phyloP scores from a whole-genome alignment of 164 flowering plant species.

The Vitis rupestris region DNA sequence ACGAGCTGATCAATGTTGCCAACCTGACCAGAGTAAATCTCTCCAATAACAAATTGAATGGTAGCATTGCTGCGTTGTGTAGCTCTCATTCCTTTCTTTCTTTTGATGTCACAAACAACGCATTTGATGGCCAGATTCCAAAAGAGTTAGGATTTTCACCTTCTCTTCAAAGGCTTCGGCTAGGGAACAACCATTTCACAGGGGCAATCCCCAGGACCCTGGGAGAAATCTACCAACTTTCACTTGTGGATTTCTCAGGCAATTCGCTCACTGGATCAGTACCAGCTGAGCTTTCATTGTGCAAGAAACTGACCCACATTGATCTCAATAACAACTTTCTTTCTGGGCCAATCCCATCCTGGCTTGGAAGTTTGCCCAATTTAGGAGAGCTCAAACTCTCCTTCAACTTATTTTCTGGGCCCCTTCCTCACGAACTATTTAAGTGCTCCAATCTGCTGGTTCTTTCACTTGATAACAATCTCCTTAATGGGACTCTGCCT shows the following conservation, averaged over 20 bases:
- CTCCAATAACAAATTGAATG: slow-evolving; percentile 74
- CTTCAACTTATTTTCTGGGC: slow-evolving; percentile 55
- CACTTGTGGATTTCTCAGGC: slow-evolving; percentile 72
- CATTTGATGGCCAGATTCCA: slow-evolving; percentile 67
- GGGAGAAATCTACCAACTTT: slow-evolving; percentile 54
- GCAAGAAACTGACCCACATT: slow-evolving; percentile 73
- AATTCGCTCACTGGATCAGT: slow-evolving; percentile 70
- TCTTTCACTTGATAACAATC: slow-evolving; percentile 63
- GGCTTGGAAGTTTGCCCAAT: slow-evolving; percentile 75
- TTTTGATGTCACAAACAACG: slow-evolving; percentile 80
- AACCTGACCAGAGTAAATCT: slow-evolving; percentile 85
- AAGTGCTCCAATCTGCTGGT: slow-evolving; percentile 67
- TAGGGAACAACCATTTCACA: slow-evolving; percentile 64
- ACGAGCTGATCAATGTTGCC: slow-evolving; percentile 34
- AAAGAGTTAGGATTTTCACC: slow-evolving; percentile 67
- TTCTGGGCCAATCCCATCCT: slow-evolving; percentile 62
- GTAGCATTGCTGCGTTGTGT: slow-evolving; percentile 71
- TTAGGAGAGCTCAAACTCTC: slow-evolving; percentile 88
- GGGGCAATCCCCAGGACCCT: slow-evolving; percentile 67
- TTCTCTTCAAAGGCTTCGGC: slow-evolving; percentile 63
- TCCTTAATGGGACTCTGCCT: slow-evolving; percentile 70
- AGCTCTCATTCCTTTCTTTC: slow-evolving; percentile 63
- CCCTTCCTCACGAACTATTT: slow-evolving; percentile 69
- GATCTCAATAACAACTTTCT: slow-evolving; percentile 77
- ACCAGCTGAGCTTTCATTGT: slow-evolving; percentile 67